Evolutionary conservation across 495 filamentous ascomycete genomes (phyloP), one percentile per base, ranked within the genome.

Genomic region (Astrocystis sublimbata): DNA sequence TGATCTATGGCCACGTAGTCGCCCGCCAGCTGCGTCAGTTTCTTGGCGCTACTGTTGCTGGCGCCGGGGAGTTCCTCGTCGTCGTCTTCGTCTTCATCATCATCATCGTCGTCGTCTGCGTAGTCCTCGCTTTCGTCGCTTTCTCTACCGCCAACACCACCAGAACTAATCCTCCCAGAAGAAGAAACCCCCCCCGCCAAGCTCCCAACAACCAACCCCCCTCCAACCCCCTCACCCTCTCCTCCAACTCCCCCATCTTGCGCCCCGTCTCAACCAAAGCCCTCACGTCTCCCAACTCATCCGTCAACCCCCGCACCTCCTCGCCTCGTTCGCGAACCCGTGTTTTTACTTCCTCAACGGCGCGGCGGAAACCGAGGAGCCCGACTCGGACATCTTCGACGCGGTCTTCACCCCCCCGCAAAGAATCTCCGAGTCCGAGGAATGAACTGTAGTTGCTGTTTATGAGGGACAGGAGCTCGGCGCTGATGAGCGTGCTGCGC

Each of bases 371-470:
- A 0, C 91, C 89, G 63, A 97, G 67, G 49, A 98, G 72, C 7
- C 91, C 92, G 1, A 99, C 90, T 30, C 92, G 84, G 13, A 99
- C 86, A 69, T 96, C 92, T 75, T 96, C 93, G 3, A 96, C 86
- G 71, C 87, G 91, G 70, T 96, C 92, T 65, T 96, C 93, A 2
- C 96, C 96, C 0, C 93, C 93, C 50, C 85, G 85, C 40, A 99
- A 76, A 68, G 91, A 89, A 30, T 82, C 86, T 0, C 96, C 94
- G 0, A 99, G 75, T 5, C 85, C 86, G 2, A 99, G 72, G 66
- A 98, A 98, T 65, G 93, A 91, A 41, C 89, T 86, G 72, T 97
- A 97, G 73, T 98, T 93, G 31, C 88, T 81, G 70, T 98, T 98
- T 62, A 99, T 93, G 1, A 98, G 84, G 72, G 97, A 93, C 4